These are phyloP conservation scores for Oenanthe sinensis DNA, from an alignment of 129 eudicot species.

Conservation along the genomic window DNA sequence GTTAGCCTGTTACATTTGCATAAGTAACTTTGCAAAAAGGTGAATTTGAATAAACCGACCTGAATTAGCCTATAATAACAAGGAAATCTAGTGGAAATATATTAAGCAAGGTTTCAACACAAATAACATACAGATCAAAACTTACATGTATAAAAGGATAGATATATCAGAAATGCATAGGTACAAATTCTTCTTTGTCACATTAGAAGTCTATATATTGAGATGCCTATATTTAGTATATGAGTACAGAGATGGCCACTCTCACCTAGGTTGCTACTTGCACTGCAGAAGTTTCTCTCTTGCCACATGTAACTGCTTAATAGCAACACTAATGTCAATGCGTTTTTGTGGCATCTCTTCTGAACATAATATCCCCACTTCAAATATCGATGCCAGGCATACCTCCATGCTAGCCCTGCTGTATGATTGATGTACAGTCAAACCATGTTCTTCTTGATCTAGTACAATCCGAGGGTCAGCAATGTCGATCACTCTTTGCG, in stretches of 20 bases:
- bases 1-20: too few relatives aligned
- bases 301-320: slow-evolving; percentile 1
- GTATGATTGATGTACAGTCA: not conserved
- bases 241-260: not conserved
- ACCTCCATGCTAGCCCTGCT: slow-evolving; percentile 4
- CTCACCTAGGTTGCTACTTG: not conserved
- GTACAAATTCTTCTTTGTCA: too few relatives aligned
- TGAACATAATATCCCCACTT: slow-evolving; percentile 26
- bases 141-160: not conserved
- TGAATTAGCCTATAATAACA: not conserved
- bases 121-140: not conserved
- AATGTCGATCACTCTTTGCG: slow-evolving; percentile 13
- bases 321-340: slow-evolving; percentile 14
- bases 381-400: slow-evolving; percentile 14
- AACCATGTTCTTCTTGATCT: not conserved
- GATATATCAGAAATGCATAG: too few relatives aligned
- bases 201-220: too few relatives aligned
- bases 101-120: not conserved
- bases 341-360: slow-evolving; percentile 27
- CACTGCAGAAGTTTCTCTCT: not conserved
- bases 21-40: too few relatives aligned
- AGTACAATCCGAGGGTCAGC: slow-evolving; percentile 4
- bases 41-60: not conserved
- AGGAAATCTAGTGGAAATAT: not conserved
- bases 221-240: too few relatives aligned